Base-by-base conservation (phyloP, 192 early-diverging fungal species). In the Chytriomyces confervae region DNA sequence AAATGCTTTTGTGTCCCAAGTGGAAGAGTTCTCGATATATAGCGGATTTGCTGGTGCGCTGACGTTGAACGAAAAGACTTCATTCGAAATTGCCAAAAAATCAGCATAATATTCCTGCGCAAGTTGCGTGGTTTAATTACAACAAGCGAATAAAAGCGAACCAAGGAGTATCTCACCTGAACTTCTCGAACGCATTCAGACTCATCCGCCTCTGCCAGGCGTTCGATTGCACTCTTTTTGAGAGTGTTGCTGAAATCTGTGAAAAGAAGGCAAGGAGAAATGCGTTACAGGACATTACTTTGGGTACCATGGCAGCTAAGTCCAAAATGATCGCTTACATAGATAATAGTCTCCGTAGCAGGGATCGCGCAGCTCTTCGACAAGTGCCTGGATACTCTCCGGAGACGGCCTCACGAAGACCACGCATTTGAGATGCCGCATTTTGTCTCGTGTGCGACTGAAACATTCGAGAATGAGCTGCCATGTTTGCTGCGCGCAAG, bases 331-430 rank as follows among this genome's bases (percentile, higher is more conserved):
- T 48, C 64, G 61, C 87, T 64, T 86, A 95, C 93, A 98, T 49
- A 99, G 88, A 79, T 96, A 97, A 80, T 99, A 99, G 77, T 97
- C 96, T 63, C 94, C 95, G 84, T 97, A 99, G 50, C 91, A 89
- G 6, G 98, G 98, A 24, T 93, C 93, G 61, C 93, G 81, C 36
- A 99, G 87, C 84, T 99, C 98, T 66, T 96, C 94, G 16, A 96
- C 87, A 66, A 99, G 80, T 36, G 87, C 90, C 80, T 95, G 95
- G 24, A 98, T 85, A 5, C 94, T 94, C 51, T 95, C 91, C 7
- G 87, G 83, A 0, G 96, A 94, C 0, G 97, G 96, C 60, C 98
- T 79, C 13, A 95, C 77, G 83, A 98, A 99, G 77, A 93, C 94
- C 47, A 99, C 84, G 75, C 97, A 98, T 80, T 97, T 97, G 50